Evolutionary conservation across 2,329 filamentous ascomycete species (phyloP).

Genomic region (Metarhizium brunneum): DNA sequence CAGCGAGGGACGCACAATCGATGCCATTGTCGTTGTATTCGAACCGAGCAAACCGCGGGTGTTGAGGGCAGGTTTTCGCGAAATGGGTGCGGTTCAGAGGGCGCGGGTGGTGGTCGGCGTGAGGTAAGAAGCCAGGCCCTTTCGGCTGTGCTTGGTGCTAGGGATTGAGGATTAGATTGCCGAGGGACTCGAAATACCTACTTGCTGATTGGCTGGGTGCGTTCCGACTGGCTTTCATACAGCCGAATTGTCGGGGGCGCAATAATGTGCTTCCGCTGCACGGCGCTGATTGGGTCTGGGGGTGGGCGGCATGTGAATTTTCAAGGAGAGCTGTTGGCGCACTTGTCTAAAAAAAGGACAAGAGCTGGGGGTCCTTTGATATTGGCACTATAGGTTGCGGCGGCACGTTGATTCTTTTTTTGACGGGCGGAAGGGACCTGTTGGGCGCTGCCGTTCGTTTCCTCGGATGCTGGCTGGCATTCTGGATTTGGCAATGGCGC

Average conservation of each 20-base stretch:
- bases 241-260: conserved; percentile 15
- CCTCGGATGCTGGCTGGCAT: neutral
- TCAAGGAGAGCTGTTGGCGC: conserved; percentile 6
- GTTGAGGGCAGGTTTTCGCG: neutral
- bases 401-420: neutral
- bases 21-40: conserved; percentile 37
- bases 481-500: neutral
- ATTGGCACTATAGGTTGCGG: neutral
- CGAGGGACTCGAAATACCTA: conserved; percentile 40
- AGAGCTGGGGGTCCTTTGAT: neutral
- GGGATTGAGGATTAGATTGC: conserved; percentile 28
- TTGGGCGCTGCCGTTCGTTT: neutral
- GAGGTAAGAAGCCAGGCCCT: neutral
- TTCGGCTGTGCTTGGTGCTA: neutral
- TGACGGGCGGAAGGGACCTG: neutral
- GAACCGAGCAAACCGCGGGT: neutral
- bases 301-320: conserved; percentile 17
- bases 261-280: conserved; percentile 17
- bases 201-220: conserved; percentile 32
- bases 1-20: conserved; percentile 44
- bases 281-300: conserved; percentile 19
- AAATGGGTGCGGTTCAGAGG: neutral
- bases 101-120: neutral
- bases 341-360: neutral
- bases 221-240: conserved; percentile 17